Percentiles rank a stretch among this genome's conserved stretches.
These are phyloP conservation scores for Nemania sp. DNA, from an alignment of 2,329 filamentous ascomycete genomes.

Conservation along the genomic window DNA sequence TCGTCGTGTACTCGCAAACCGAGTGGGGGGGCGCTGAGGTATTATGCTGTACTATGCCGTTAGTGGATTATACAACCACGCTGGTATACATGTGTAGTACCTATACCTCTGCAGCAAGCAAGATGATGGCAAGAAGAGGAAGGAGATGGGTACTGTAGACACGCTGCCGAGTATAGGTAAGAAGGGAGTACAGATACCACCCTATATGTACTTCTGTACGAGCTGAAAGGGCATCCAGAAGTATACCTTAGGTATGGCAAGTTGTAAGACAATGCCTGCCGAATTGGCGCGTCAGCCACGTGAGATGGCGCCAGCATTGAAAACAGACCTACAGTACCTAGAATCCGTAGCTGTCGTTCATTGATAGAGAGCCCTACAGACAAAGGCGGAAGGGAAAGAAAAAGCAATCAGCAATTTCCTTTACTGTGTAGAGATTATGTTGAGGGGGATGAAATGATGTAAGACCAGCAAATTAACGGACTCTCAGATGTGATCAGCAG, in stretches of 20 bases:
- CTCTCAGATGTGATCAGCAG: slow-evolving; percentile 16
- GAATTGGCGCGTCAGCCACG: slow-evolving; percentile 21
- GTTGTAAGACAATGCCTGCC: slow-evolving; percentile 21
- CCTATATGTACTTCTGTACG: slow-evolving; percentile 9
- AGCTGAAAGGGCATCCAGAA: slow-evolving; percentile 20
- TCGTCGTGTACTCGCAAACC: slow-evolving; percentile 19
- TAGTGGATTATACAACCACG: no score
- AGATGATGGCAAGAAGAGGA: slow-evolving; percentile 16
- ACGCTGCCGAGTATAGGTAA: slow-evolving; percentile 19
- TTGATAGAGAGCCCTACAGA: background rate
- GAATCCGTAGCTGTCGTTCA: slow-evolving; percentile 10
- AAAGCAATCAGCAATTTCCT: background rate
- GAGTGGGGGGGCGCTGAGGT: slow-evolving; percentile 12
- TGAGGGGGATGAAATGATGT: slow-evolving; percentile 21
- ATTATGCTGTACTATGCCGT: slow-evolving; percentile 12
- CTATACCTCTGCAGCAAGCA: slow-evolving; percentile 4
- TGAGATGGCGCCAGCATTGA: slow-evolving; percentile 20
- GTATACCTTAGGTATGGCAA: slow-evolving; percentile 7
- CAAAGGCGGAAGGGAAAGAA: slow-evolving; percentile 2
- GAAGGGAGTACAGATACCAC: slow-evolving; percentile 15
- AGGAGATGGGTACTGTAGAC: slow-evolving; percentile 17
- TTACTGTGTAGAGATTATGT: background rate
- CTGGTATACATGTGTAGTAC: no score
- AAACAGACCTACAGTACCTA: background rate
- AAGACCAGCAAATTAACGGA: slow-evolving; percentile 19